Percentiles rank a stretch among this genome's conserved stretches.
These are phyloP conservation scores for Pseudonitzschia pungens DNA, from an alignment of 108 stramenopile species.

Conservation along the genomic window DNA sequence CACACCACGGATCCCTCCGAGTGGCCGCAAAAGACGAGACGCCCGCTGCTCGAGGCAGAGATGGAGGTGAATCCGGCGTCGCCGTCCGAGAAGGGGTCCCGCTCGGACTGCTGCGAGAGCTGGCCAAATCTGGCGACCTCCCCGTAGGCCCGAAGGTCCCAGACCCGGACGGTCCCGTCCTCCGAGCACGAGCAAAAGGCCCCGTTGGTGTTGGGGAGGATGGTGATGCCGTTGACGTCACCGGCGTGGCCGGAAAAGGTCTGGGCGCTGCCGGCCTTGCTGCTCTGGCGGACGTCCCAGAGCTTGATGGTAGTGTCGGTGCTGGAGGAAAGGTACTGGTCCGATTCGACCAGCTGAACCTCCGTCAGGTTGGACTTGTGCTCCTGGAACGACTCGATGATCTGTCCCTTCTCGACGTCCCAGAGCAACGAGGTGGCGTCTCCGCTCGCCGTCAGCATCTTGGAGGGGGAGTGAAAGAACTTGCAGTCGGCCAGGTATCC, in stretches of 20 bases:
- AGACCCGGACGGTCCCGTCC: constrained; percentile 93
- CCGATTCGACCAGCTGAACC: constrained; percentile 47
- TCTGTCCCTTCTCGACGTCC: constrained; percentile 87
- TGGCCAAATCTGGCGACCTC: constrained; percentile 87
- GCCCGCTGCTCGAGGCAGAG: constrained; percentile 71
- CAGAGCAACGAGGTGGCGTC: constrained; percentile 97
- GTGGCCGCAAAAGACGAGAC: constrained; percentile 89
- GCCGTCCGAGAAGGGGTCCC: constrained; percentile 30
- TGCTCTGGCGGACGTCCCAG: constrained; percentile 95
- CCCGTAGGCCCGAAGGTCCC: constrained; percentile 92
- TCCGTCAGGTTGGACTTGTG: constrained; percentile 97
- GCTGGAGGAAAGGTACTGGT: constrained; percentile 29
- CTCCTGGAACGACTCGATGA: constrained; percentile 84
- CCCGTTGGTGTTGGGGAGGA: constrained; percentile 90
- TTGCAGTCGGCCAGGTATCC: constrained; percentile 98
- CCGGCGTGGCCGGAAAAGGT: constrained; percentile 94
- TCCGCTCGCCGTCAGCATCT: constrained; percentile 92
- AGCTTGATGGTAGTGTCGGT: constrained; percentile 95
- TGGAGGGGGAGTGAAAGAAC: constrained; percentile 74
- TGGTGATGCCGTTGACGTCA: constrained; percentile 96
- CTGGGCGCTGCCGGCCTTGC: constrained; percentile 59
- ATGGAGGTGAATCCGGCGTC: constrained; percentile 82
- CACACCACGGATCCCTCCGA: constrained; percentile 70
- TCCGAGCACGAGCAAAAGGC: constrained; percentile 93
- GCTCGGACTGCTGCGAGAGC: constrained; percentile 32